phyloP scores from a whole-genome alignment of 768 basidiomycete genomes.

The Boletellus ananas region DNA sequence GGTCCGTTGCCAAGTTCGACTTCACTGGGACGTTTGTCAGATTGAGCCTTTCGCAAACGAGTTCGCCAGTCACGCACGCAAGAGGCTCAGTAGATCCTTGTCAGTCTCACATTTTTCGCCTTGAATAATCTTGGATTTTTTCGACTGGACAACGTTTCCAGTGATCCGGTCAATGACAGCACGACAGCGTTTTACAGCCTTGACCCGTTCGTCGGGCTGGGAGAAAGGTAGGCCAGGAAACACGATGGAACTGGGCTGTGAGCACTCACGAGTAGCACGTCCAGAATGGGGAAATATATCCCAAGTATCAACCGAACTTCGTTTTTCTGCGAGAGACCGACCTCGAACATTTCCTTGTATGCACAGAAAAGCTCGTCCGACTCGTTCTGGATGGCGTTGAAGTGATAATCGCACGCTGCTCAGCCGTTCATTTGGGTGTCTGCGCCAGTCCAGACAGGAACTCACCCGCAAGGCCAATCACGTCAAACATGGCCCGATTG shows the following conservation, averaged over 20 bases:
- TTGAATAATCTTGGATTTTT: conserved; percentile 68
- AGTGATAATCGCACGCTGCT: conserved; percentile 80
- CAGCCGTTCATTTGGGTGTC: conserved; percentile 1
- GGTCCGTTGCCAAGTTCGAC: conserved; percentile 72
- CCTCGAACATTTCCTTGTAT: conserved; percentile 82
- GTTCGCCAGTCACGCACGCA: conserved; percentile 50
- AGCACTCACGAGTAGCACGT: conserved; percentile 52
- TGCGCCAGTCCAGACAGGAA: not conserved
- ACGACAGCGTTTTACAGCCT: conserved; percentile 53
- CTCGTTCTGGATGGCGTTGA: conserved; percentile 78
- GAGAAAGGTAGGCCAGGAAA: conserved; percentile 2
- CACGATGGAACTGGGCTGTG: not conserved
- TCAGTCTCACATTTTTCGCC: conserved; percentile 49
- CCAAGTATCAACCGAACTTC: conserved; percentile 44
- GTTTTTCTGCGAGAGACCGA: conserved; percentile 56
- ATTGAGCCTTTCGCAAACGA: not conserved
- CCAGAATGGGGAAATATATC: conserved; percentile 57
- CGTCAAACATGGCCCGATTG: conserved; percentile 82
- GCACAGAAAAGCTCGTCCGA: conserved; percentile 74
- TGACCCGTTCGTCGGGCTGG: conserved; percentile 53
- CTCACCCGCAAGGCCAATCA: conserved; percentile 84
- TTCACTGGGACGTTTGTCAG: conserved; percentile 52
- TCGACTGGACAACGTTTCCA: conserved; percentile 73
- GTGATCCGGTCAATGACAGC: conserved; percentile 64
- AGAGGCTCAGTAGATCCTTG: conserved; percentile 72